Base-by-base conservation (phyloP, 2,329 filamentous ascomycete species). In the Xylaria sp. region DNA sequence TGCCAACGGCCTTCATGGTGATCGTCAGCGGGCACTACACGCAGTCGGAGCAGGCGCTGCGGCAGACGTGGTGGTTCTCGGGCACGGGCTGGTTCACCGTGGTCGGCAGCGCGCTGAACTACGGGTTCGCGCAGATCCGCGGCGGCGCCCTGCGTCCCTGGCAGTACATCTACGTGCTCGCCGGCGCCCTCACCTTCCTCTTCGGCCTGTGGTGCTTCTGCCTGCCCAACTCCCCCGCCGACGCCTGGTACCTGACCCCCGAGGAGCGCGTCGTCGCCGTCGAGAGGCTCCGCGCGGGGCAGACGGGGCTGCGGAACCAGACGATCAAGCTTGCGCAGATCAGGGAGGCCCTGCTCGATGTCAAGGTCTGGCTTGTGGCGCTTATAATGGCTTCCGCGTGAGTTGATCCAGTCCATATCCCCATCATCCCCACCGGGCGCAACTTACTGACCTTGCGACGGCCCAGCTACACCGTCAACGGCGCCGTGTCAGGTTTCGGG, bases 141-240 rank as follows among this genome's bases (percentile, higher is more conserved):
- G 77, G 80, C 1, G 85, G 85, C 0, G 71, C 75, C 0, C 74
- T 90, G 41, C 81, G 79, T 41, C 77, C 82, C 3, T 92, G 89
- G 88, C 88, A 90, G 76, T 90, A 89, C 68, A 88, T 91, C 60
- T 91, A 90, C 71, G 77, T 91, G 13, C 76, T 90, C 17, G 87
- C 87, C 0, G 88, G 88, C 0, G 79, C 78, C 0, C 68, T 90
- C 51, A 90, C 88, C 0, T 84, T 90, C 37, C 47, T 89, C 0
- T 90, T 89, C 67, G 88, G 88, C 0, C 57, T 87, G 0, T 81
- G 82, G 70, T 91, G 88, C 74, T 90, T 90, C 67, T 78, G 80
- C 8, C 77, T 90, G 54, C 89, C 90, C 0, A 86, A 86, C 64
- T 89, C 86, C 1, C 87, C 89, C 0, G 84, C 86, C 0, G 81